Percentiles rank a stretch among this genome's conserved stretches.
phyloP scores from a whole-genome alignment of 2,329 filamentous ascomycete species.

The Neophaeococcomyces aloes region DNA sequence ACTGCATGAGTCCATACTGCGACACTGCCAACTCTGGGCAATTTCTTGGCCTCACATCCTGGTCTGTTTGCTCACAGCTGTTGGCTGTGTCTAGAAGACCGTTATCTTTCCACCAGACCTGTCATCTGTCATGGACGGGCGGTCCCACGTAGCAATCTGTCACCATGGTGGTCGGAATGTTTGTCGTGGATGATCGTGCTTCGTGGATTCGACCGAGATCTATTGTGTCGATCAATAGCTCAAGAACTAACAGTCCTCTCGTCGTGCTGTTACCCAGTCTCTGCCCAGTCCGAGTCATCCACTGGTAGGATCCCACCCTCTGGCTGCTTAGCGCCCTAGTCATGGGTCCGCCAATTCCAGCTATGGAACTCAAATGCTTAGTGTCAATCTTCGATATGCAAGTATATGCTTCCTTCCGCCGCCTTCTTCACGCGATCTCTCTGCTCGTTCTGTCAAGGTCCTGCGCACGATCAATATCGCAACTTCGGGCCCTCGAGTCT shows the following conservation, averaged over 20 bases:
- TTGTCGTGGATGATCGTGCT: neutral
- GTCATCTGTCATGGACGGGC: neutral
- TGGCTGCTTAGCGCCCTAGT: conserved; percentile 14
- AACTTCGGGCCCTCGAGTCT: conserved; percentile 10
- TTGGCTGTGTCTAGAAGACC: neutral
- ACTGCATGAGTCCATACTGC: neutral
- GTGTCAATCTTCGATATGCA: conserved; percentile 10
- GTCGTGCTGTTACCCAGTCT: conserved; percentile 2
- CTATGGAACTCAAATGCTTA: conserved; percentile 11
- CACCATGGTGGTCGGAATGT: neutral
- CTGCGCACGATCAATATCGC: conserved; percentile 17
- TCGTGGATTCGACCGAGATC: conserved; percentile 3
- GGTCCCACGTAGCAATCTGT: neutral
- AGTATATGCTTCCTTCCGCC: conserved; percentile 17
- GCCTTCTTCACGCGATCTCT: conserved; percentile 12
- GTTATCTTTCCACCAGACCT: neutral
- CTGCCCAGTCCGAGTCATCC: conserved; percentile 3
- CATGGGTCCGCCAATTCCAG: conserved; percentile 8
- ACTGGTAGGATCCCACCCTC: conserved; percentile 5
- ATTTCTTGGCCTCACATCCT: neutral
- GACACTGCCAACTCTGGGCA: neutral
- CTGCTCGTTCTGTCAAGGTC: conserved; percentile 17
- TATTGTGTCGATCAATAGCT: conserved; percentile 1
- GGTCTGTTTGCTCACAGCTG: neutral
- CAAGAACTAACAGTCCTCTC: neutral